phyloP scores from a whole-genome alignment of 495 filamentous ascomycete genomes.

The Xylaria sp. region DNA sequence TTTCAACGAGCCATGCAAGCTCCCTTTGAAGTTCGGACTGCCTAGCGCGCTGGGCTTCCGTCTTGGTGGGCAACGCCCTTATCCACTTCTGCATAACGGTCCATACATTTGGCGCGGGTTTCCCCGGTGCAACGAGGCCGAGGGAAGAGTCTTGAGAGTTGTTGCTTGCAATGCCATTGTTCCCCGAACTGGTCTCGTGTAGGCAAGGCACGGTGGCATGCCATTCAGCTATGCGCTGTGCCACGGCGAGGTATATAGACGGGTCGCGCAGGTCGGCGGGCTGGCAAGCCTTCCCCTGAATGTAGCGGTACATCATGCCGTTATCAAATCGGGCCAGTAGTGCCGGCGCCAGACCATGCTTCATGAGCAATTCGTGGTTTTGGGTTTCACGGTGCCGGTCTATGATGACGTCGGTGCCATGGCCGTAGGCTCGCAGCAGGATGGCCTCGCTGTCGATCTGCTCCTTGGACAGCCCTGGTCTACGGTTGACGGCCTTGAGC shows the following conservation, averaged over 20 bases:
- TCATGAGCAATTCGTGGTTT: slow-evolving; percentile 74
- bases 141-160: slow-evolving; percentile 51
- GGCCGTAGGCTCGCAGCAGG: slow-evolving; percentile 91
- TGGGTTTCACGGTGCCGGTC: slow-evolving; percentile 86
- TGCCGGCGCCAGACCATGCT: slow-evolving; percentile 79
- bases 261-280: slow-evolving; percentile 78
- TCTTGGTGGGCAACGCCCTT: slow-evolving; percentile 75
- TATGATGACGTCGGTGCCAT: slow-evolving; percentile 93
- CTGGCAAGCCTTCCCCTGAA: slow-evolving; percentile 77
- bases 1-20: slow-evolving; percentile 68
- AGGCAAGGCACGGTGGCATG: slow-evolving; percentile 79
- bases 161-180: slow-evolving; percentile 28
- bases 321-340: slow-evolving; percentile 94
- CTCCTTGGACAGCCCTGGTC: slow-evolving; percentile 74
- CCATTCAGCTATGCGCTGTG: slow-evolving; percentile 86
- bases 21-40: slow-evolving; percentile 75
- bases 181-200: slow-evolving; percentile 43
- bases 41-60: slow-evolving; percentile 68
- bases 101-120: slow-evolving; percentile 83
- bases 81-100: slow-evolving; percentile 96
- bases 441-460: slow-evolving; percentile 87
- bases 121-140: slow-evolving; percentile 64
- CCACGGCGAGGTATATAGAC: slow-evolving; percentile 80
- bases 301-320: slow-evolving; percentile 92
- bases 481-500: slow-evolving; percentile 83